Conservation (phyloP, 768 basidiomycete genomes). For the Suillus hirtellus region DNA sequence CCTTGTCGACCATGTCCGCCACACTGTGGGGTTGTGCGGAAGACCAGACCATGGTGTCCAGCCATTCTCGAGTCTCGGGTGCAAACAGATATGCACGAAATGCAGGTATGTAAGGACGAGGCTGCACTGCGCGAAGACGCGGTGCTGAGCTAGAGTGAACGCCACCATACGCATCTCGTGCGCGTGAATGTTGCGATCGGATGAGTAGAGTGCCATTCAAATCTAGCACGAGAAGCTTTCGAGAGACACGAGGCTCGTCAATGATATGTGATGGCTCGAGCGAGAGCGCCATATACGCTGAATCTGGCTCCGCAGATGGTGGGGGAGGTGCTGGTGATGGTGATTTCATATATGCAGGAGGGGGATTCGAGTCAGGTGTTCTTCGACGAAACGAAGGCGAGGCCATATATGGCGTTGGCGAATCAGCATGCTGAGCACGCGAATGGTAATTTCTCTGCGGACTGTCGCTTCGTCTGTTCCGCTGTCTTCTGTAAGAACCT, state of each 20-base stretch:
- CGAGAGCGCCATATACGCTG: conserved; percentile 38
- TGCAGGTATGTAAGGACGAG: conserved; percentile 64
- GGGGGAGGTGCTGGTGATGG: conserved; percentile 13
- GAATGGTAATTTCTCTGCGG: conserved; percentile 5
- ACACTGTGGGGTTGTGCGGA: conserved; percentile 84
- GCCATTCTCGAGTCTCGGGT: conserved; percentile 57
- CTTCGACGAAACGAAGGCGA: conserved; percentile 15
- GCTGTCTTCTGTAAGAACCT: not conserved
- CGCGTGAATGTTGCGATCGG: conserved; percentile 46
- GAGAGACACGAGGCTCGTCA: conserved; percentile 28
- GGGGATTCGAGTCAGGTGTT: conserved; percentile 10
- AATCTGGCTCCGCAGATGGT: conserved; percentile 28
- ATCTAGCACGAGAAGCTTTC: conserved; percentile 75
- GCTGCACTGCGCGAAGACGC: conserved; percentile 46
- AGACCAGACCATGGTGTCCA: conserved; percentile 89
- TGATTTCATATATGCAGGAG: conserved; percentile 8
- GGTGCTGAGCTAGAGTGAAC: not conserved
- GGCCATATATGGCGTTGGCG: conserved; percentile 9
- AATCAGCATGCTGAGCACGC: not conserved
- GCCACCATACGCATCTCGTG: conserved; percentile 16
- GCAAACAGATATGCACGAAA: conserved; percentile 69
- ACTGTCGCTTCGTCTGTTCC: not conserved
- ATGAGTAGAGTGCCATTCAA: conserved; percentile 74
- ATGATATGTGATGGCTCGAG: conserved; percentile 28
- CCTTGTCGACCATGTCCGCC: conserved; percentile 65